Evolutionary conservation across 2,329 filamentous ascomycete species (phyloP).

Genomic region (Trichoderma oligosporum): DNA sequence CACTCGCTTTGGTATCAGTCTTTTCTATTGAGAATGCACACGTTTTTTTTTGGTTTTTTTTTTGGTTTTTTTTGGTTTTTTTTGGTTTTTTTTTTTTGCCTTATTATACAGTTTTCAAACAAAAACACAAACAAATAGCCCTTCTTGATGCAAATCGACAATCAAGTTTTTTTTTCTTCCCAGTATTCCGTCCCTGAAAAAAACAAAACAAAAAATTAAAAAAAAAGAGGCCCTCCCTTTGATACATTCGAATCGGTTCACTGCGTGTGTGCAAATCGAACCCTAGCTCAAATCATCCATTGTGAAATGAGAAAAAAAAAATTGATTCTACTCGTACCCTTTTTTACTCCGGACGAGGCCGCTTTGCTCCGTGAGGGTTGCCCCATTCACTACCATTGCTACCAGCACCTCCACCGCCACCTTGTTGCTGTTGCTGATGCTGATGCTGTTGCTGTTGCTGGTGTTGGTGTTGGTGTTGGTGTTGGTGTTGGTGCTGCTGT

Average conservation of each 20-base stretch:
- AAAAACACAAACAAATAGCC: not conserved
- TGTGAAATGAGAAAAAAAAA: not conserved
- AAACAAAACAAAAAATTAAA: not conserved
- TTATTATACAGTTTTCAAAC: slow-evolving; percentile 18
- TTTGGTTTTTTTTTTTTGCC: too few relatives aligned
- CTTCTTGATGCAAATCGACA: slow-evolving; percentile 10
- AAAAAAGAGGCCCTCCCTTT: not conserved
- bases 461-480: too few relatives aligned
- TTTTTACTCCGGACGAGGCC: slow-evolving; percentile 67
- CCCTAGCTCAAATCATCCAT: not conserved
- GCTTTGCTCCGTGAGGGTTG: slow-evolving; percentile 79
- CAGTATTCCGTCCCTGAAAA: too few relatives aligned
- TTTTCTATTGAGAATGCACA: too few relatives aligned
- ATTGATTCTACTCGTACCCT: not conserved
- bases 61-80: too few relatives aligned
- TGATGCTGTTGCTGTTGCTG: too few relatives aligned
- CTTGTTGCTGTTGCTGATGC: too few relatives aligned
- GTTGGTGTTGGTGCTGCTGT: too few relatives aligned
- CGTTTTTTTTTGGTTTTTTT: too few relatives aligned
- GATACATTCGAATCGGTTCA: not conserved
- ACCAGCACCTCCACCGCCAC: slow-evolving; percentile 29
- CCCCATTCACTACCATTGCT: slow-evolving; percentile 58
- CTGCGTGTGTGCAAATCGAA: not conserved
- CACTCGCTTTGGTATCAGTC: too few relatives aligned
- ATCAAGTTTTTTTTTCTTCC: not conserved